These are phyloP conservation scores for Komagataella pseudopastoris DNA, from an alignment of 805 yeast species.

Conservation along the genomic window DNA sequence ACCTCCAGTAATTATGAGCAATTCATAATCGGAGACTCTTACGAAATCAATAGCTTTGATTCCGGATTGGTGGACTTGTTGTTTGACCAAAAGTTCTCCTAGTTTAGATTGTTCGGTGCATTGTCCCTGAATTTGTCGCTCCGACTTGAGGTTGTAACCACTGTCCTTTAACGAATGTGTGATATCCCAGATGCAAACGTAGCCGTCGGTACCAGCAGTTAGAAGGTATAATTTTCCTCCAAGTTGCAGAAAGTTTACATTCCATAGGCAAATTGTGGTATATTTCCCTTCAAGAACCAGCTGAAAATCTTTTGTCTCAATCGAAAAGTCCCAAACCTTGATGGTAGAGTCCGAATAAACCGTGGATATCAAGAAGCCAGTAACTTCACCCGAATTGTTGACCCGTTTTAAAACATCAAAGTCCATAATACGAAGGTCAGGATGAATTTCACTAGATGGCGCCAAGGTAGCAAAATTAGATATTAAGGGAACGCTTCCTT, in stretches of 20 bases:
- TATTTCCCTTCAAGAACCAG: slow-evolving; percentile 37
- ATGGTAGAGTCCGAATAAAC: slow-evolving; percentile 82
- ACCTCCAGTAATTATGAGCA: slow-evolving; percentile 62
- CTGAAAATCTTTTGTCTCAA: slow-evolving; percentile 21
- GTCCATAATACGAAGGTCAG: slow-evolving; percentile 88
- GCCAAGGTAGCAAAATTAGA: slow-evolving; percentile 37
- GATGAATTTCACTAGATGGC: slow-evolving; percentile 38
- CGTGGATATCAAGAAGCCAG: slow-evolving; percentile 45
- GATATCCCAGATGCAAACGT: slow-evolving; percentile 47
- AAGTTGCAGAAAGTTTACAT: slow-evolving; percentile 30
- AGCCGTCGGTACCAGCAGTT: slow-evolving; percentile 78
- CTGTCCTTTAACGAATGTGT: slow-evolving; percentile 9
- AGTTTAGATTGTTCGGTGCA: slow-evolving; percentile 4
- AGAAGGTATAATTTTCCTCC: slow-evolving; percentile 23
- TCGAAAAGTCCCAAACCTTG: slow-evolving; percentile 45
- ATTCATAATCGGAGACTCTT: slow-evolving; percentile 3
- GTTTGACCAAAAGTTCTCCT: slow-evolving; percentile 21
- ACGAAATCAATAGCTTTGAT: slow-evolving; percentile 43
- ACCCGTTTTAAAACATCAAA: slow-evolving; percentile 25
- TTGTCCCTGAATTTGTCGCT: not conserved
- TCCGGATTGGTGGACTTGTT: slow-evolving; percentile 74
- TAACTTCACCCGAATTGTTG: slow-evolving; percentile 20
- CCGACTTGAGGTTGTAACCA: not conserved
- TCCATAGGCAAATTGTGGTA: slow-evolving; percentile 65
- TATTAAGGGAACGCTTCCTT: slow-evolving; percentile 27